These are phyloP conservation scores for Aspergillus tamarii DNA, from an alignment of 2,329 filamentous ascomycete genomes.

Conservation along the genomic window DNA sequence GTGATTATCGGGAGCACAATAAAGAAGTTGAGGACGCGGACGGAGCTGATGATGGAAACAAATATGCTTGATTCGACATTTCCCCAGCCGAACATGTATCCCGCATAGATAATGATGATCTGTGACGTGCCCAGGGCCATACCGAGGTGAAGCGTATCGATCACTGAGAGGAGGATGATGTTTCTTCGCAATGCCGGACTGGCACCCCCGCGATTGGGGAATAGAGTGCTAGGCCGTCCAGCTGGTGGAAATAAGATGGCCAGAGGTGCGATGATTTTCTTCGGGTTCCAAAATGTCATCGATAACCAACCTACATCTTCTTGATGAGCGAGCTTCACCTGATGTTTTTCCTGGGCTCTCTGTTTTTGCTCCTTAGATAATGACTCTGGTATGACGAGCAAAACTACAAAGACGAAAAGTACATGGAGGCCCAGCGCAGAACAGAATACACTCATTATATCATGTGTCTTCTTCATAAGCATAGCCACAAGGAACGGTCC, in stretches of 20 bases:
- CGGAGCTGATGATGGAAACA: slow-evolving; percentile 76
- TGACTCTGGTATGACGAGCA: slow-evolving; percentile 80
- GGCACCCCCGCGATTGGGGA: slow-evolving; percentile 59
- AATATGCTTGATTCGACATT: slow-evolving; percentile 79
- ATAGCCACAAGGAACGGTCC: slow-evolving; percentile 82
- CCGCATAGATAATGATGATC: slow-evolving; percentile 83
- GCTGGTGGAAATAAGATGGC: slow-evolving; percentile 72
- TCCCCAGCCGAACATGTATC: slow-evolving; percentile 79
- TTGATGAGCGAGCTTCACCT: slow-evolving; percentile 41
- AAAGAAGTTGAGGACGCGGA: slow-evolving; percentile 75
- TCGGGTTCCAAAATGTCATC: slow-evolving; percentile 40
- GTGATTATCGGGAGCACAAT: slow-evolving; percentile 76
- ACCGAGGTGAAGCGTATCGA: slow-evolving; percentile 82
- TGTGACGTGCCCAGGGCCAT: slow-evolving; percentile 78
- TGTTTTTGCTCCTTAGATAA: slow-evolving; percentile 73
- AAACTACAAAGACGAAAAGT: slow-evolving; percentile 72
- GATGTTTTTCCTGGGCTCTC: slow-evolving; percentile 70
- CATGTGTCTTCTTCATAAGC: slow-evolving; percentile 75
- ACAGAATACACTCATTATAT: slow-evolving; percentile 82
- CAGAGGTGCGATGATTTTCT: slow-evolving; percentile 76
- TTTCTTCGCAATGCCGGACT: slow-evolving; percentile 71
- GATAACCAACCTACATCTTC: slow-evolving; percentile 37
- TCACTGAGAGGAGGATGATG: slow-evolving; percentile 75
- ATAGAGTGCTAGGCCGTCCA: slow-evolving; percentile 30
- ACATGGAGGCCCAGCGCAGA: slow-evolving; percentile 72